Percentiles rank a stretch among this genome's conserved stretches.
Conservation (phyloP, 306 rosid genomes). For the Sesbania bispinosa region DNA sequence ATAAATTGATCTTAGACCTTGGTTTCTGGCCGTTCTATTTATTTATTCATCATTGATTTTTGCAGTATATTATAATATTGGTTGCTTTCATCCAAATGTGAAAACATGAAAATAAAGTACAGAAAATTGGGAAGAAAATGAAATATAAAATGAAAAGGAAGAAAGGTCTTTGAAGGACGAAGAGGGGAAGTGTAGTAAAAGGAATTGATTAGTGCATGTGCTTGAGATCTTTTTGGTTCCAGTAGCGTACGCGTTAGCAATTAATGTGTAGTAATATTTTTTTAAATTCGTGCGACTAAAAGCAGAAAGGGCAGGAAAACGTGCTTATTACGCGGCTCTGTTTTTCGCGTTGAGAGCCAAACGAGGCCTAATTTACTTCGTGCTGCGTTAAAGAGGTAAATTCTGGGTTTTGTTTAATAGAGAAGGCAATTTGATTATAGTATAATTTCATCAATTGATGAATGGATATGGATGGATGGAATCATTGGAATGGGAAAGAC, state of each 20-base stretch:
- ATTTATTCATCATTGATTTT: background rate
- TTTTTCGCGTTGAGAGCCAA: constrained; percentile 15
- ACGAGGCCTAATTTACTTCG: constrained; percentile 15
- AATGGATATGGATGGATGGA: background rate
- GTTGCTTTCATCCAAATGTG: no score
- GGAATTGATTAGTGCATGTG: constrained; percentile 63
- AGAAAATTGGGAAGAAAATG: background rate
- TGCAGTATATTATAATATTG: background rate
- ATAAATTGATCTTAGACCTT: constrained; percentile 14
- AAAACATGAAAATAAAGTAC: background rate
- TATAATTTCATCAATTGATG: background rate
- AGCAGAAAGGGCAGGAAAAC: constrained; percentile 23
- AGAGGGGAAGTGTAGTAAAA: constrained; percentile 21
- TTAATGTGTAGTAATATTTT: constrained; percentile 2
- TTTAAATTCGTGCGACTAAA: constrained; percentile 21
- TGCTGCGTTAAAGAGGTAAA: constrained; percentile 13
- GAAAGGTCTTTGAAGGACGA: no score
- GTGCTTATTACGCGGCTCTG: constrained; percentile 33
- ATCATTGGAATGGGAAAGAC: constrained; percentile 9
- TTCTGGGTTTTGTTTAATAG: background rate
- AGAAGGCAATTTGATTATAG: background rate
- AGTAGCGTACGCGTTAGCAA: constrained; percentile 34
- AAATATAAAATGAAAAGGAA: no score
- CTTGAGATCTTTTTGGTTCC: constrained; percentile 30
- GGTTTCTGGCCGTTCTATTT: background rate